These are phyloP conservation scores for Parietichytrium sp. DNA, from an alignment of 108 stramenopile species.

Conservation along the genomic window DNA sequence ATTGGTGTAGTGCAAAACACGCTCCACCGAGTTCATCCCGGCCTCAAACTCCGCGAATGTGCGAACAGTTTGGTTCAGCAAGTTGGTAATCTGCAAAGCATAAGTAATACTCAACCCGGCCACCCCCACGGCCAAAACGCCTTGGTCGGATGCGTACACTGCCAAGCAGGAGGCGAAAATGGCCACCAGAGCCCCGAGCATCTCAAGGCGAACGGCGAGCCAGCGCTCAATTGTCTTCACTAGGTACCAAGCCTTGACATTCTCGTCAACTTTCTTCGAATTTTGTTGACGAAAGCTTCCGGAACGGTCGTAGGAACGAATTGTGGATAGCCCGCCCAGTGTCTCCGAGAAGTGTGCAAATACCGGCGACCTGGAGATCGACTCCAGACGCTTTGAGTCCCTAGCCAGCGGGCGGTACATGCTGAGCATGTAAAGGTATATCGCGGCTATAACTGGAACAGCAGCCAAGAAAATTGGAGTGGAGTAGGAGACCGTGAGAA, in stretches of 20 bases:
- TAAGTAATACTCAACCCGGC: conserved; percentile 73
- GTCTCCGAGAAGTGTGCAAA: conserved; percentile 92
- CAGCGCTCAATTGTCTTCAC: conserved; percentile 72
- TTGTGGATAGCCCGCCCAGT: conserved; percentile 78
- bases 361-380: conserved; percentile 81
- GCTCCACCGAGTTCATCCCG: conserved; percentile 81
- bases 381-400: conserved; percentile 81
- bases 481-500: conserved; percentile 40
- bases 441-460: conserved; percentile 52
- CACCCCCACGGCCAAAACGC: conserved; percentile 40
- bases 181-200: conserved; percentile 71
- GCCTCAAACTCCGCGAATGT: conserved; percentile 78
- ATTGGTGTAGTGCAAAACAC: conserved; percentile 74
- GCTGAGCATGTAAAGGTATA: conserved; percentile 68
- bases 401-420: conserved; percentile 74
- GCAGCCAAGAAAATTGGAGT: conserved; percentile 68
- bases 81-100: conserved; percentile 70
- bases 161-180: conserved; percentile 66
- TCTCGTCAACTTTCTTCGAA: conserved; percentile 65
- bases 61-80: conserved; percentile 78
- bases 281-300: conserved; percentile 62
- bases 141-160: conserved; percentile 15
- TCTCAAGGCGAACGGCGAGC: conserved; percentile 73
- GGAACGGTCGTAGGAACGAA: conserved; percentile 75
- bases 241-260: conserved; percentile 64